phyloP scores from a whole-genome alignment of 768 basidiomycete genomes.

The Boletus rubropictus region DNA sequence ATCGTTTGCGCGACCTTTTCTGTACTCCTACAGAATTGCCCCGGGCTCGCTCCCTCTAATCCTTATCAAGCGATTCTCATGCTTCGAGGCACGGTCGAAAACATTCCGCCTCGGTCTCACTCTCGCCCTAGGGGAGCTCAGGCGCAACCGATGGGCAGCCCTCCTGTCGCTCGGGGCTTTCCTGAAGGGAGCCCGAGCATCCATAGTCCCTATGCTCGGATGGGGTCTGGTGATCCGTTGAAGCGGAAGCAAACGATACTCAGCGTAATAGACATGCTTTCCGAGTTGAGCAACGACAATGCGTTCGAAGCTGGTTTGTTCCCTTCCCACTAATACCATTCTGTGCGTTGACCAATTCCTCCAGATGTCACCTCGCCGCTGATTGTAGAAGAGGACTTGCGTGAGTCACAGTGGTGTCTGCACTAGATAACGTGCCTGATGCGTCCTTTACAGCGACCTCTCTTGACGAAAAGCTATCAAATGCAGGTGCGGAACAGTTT shows the following conservation, averaged over 20 bases:
- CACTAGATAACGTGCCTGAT: constrained; percentile 5
- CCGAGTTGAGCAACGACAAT: constrained; percentile 39
- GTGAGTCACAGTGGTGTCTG: constrained; percentile 16
- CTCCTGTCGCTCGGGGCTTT: constrained; percentile 23
- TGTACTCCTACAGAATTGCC: constrained; percentile 19
- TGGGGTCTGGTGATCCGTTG: constrained; percentile 25
- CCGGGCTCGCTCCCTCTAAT: constrained; percentile 17
- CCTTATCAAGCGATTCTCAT: constrained; percentile 25
- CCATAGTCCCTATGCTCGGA: constrained; percentile 26
- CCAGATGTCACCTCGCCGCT: constrained; percentile 31
- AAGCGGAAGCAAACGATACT: constrained; percentile 43
- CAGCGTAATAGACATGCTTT: constrained; percentile 42
- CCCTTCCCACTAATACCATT: neutral
- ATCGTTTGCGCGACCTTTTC: constrained; percentile 14
- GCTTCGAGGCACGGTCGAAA: constrained; percentile 30
- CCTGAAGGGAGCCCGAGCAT: constrained; percentile 24
- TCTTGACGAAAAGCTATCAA: constrained; percentile 46
- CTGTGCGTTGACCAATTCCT: constrained; percentile 4
- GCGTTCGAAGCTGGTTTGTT: constrained; percentile 32
- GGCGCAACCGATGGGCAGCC: constrained; percentile 19
- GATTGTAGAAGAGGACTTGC: constrained; percentile 41
- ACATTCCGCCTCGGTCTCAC: constrained; percentile 20
- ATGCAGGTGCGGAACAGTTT: constrained; percentile 46
- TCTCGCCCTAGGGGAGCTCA: constrained; percentile 27
- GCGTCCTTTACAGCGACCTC: constrained; percentile 31